Base-by-base conservation (phyloP, 1,139 yeast species). In the Sugiyamaella novakii region DNA sequence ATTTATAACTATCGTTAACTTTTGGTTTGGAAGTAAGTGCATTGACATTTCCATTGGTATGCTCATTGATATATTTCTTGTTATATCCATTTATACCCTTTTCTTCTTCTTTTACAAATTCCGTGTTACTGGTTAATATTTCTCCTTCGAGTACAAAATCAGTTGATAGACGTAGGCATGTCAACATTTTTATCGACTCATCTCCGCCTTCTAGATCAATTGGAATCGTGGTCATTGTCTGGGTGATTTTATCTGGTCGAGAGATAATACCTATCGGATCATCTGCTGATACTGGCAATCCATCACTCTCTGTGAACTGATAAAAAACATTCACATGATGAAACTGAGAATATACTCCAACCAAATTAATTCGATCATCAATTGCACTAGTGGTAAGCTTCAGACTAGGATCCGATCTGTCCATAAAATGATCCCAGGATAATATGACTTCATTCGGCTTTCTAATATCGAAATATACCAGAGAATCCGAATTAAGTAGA, bases 341-440 rank as follows among this genome's bases (percentile, higher is more conserved):
- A 1, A 68, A 54, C 52, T 71, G 75, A 0, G 84, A 78, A 49
- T 72, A 67, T 0, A 78, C 50, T 12, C 72, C 51, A 21, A 79
- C 74, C 27, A 67, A 51, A 45, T 64, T 69, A 3, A 60, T 53
- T 4, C 24, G n/a, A 3, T 59, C 60, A 12, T 60, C 62, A 39
- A 66, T 34, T 11, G 57, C 59, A 4, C 55, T 43, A 1, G 75
- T 66, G 1, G 69, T 54, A 39, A 85, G 54, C 51, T 67, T 70
- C 52, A 82, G 58, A 0, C 89, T 76, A 1, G 79, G 77, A 57
- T 87, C 95, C 0, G 62, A 52, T 8, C 77, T 74, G 39, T 75
- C 74, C 39, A 84, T 66, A 53, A 70, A 77, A 64, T 87, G 95
- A 52, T 82, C 83, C 88, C 91, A 84, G 0, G 89, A 77, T 2